Conservation (phyloP, 305 asterid genomes). For the Petunia hybrid region DNA sequence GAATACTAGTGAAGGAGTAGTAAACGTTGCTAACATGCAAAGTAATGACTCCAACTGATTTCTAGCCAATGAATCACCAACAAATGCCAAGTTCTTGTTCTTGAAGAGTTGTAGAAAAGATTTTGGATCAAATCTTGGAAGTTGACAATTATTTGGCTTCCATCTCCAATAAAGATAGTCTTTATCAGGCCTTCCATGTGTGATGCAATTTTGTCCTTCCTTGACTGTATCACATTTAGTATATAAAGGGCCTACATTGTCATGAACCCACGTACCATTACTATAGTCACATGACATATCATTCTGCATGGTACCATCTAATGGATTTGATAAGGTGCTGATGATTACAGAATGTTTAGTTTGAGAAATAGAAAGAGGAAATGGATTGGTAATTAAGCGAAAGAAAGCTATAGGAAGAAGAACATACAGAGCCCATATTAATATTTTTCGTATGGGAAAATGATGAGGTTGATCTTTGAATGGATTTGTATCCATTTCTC, state of each 20-base stretch:
- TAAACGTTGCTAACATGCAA: constrained; percentile 60
- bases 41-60: constrained; percentile 83
- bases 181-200: constrained; percentile 68
- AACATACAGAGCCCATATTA: constrained; percentile 48
- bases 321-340: constrained; percentile 36
- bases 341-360: constrained; percentile 29
- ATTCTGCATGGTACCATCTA: constrained; percentile 48
- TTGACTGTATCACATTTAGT: constrained; percentile 70
- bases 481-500: constrained; percentile 53
- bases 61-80: constrained; percentile 87
- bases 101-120: constrained; percentile 54
- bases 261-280: constrained; percentile 67
- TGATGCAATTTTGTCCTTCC: constrained; percentile 71
- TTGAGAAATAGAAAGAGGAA: constrained; percentile 40
- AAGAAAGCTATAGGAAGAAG: constrained; percentile 57
- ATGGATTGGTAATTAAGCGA: constrained; percentile 46
- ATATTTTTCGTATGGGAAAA: constrained; percentile 39
- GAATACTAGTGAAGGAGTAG: constrained; percentile 59
- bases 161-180: constrained; percentile 80
- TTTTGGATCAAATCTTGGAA: constrained; percentile 66
- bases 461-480: constrained; percentile 42
- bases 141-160: constrained; percentile 63
- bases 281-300: constrained; percentile 61
- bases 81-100: constrained; percentile 76
- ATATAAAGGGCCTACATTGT: constrained; percentile 58